Conservation (phyloP, 352 stramenopile genomes). For the Pythium sp. region DNA sequence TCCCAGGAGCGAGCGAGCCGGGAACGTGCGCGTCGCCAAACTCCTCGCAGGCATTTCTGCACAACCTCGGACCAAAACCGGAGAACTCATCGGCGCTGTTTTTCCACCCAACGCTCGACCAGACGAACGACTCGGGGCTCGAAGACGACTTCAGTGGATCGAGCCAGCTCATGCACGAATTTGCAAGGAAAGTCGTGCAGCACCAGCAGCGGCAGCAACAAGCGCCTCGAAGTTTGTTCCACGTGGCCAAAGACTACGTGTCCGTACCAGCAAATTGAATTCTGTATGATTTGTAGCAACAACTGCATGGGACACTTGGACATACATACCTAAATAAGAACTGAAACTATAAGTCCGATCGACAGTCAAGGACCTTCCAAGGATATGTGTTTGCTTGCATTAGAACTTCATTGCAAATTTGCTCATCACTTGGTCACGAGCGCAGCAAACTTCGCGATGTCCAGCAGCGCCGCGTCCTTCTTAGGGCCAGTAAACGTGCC, state of each 20-base stretch:
- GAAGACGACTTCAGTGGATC: conserved; percentile 60
- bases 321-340: not conserved
- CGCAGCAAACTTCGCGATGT: conserved; percentile 37
- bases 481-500: conserved; percentile 59
- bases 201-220: not conserved
- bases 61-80: conserved; percentile 43
- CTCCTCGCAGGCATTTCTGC: conserved; percentile 55
- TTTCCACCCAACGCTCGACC: conserved; percentile 57
- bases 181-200: conserved; percentile 34
- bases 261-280: conserved; percentile 15
- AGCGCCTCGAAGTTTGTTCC: conserved; percentile 21
- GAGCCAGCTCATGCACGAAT: conserved; percentile 47
- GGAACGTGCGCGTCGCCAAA: conserved; percentile 19
- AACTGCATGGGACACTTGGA: not conserved
- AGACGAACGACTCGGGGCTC: conserved; percentile 40
- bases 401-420: not conserved
- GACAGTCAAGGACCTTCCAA: not conserved
- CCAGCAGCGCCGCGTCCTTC: conserved; percentile 46
- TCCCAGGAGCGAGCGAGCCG: conserved; percentile 36
- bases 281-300: not conserved
- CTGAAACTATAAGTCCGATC: not conserved
- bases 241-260: not conserved
- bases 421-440: not conserved
- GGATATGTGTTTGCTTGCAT: not conserved
- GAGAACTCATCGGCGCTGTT: conserved; percentile 59